A percentile compares a stretch with the other conserved stretches of the same genome.
phyloP scores from a whole-genome alignment of 371 early-diverging fungal genomes.

The Syncephalastrum sp. region DNA sequence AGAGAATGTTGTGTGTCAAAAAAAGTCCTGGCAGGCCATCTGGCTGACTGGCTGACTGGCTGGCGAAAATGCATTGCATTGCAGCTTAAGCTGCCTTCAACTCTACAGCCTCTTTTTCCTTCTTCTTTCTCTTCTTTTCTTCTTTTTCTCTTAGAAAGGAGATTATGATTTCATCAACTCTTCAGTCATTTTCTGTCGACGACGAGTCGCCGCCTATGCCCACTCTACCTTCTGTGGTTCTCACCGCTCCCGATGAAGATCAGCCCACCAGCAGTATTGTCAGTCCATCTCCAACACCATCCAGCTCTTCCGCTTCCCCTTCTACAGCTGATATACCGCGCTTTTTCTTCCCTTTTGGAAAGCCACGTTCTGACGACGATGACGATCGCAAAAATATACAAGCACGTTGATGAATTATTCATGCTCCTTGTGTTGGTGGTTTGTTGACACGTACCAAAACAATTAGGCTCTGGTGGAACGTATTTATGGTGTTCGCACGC shows the following conservation, averaged over 20 bases:
- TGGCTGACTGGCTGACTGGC: not conserved
- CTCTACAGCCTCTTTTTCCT: not conserved
- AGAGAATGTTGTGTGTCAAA: not conserved
- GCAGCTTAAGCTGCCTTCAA: constrained; percentile 2
- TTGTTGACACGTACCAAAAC: not conserved
- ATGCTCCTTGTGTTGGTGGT: not conserved
- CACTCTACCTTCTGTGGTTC: constrained; percentile 6
- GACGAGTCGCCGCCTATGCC: not conserved
- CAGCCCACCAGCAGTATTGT: not conserved
- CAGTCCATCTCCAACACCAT: not conserved
- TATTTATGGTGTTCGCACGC: constrained; percentile 22
- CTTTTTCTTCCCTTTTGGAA: constrained; percentile 1
- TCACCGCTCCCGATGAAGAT: constrained; percentile 5
- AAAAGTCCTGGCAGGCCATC: not conserved
- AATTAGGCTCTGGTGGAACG: constrained; percentile 26
- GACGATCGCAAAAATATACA: not conserved
- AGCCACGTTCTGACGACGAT: not conserved
- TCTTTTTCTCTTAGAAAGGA: not conserved
- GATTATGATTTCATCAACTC: constrained; percentile 1
- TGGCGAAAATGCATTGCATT: constrained; percentile 4
- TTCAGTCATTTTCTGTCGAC: not conserved
- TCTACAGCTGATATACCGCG: not conserved
- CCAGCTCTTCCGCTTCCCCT: not conserved
- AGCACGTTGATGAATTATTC: not conserved
- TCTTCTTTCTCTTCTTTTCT: constrained; percentile 2